phyloP scores from a whole-genome alignment of 768 basidiomycete species.

The Kwoniella pini region DNA sequence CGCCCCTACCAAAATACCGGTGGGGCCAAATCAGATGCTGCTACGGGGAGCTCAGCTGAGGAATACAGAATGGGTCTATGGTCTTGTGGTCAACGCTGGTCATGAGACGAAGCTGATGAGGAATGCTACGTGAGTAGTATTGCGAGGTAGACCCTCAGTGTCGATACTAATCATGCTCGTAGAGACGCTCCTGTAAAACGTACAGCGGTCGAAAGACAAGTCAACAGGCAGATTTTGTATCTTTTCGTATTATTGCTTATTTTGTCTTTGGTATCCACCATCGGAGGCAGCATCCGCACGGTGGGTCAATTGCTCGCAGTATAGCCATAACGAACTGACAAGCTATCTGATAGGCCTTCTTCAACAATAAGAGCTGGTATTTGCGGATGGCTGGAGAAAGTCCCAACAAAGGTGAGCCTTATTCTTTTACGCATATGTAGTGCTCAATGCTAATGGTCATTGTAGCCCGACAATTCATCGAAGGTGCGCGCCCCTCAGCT shows the following conservation, averaged over 20 bases:
- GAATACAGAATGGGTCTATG: constrained; percentile 96
- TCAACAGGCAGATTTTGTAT: constrained; percentile 94
- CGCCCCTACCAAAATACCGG: constrained; percentile 74
- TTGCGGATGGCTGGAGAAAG: constrained; percentile 59
- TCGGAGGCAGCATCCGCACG: constrained; percentile 85
- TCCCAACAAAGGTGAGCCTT: constrained; percentile 60
- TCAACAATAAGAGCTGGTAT: constrained; percentile 22
- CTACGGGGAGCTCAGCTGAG: constrained; percentile 91
- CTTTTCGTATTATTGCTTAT: constrained; percentile 83
- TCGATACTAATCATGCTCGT: not conserved
- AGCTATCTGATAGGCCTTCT: constrained; percentile 3
- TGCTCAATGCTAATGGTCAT: not conserved
- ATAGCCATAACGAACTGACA: not conserved
- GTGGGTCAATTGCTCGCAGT: constrained; percentile 4
- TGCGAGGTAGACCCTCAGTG: constrained; percentile 21
- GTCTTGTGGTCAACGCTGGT: constrained; percentile 88
- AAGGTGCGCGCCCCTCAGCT: constrained; percentile 14
- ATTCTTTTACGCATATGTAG: not conserved
- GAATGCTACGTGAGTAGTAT: constrained; percentile 81
- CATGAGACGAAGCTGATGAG: constrained; percentile 99
- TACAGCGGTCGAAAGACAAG: constrained; percentile 92
- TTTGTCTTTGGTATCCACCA: constrained; percentile 83
- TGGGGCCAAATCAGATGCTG: constrained; percentile 92
- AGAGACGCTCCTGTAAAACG: constrained; percentile 96
- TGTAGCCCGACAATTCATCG: constrained; percentile 27